Evolutionary conservation across 2,329 filamentous ascomycete species (phyloP).

Genomic region (Trichoderma afroharzianum): DNA sequence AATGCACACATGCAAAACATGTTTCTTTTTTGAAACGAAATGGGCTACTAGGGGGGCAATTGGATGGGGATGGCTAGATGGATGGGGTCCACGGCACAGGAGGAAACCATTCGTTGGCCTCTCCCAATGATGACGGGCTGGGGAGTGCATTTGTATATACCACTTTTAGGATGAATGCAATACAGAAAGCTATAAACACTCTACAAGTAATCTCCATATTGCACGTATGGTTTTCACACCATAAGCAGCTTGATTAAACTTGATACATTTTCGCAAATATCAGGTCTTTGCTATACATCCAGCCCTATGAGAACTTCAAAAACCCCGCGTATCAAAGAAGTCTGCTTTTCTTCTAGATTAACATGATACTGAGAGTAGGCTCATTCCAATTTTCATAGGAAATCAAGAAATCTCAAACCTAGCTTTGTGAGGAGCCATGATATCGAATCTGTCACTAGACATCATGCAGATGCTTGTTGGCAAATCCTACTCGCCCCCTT

Average conservation of each 20-base stretch:
- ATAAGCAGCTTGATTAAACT: neutral
- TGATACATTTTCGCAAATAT: neutral
- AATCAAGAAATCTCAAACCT: neutral
- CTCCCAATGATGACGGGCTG: constrained; percentile 4
- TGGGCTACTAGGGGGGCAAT: constrained; percentile 4
- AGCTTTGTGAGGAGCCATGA: neutral
- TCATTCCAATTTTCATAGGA: neutral
- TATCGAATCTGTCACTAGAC: neutral
- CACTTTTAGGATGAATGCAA: constrained; percentile 22
- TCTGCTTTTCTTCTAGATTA: neutral
- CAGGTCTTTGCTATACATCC: neutral
- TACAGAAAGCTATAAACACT: constrained; percentile 8
- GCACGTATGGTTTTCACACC: neutral
- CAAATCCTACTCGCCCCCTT: constrained; percentile 39
- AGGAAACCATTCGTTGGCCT: constrained; percentile 12
- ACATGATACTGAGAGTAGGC: neutral
- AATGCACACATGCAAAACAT: constrained; percentile 19
- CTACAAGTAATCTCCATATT: neutral
- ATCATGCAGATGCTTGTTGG: constrained; percentile 39
- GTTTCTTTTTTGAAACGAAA: constrained; percentile 13
- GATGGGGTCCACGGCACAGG: neutral
- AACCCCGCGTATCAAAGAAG: neutral
- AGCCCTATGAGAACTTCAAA: neutral
- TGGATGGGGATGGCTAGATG: constrained; percentile 10
- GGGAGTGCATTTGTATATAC: constrained; percentile 25